Evolutionary conservation across 1,139 yeast species (phyloP).

Genomic region (Wickerhamomyces sp.): DNA sequence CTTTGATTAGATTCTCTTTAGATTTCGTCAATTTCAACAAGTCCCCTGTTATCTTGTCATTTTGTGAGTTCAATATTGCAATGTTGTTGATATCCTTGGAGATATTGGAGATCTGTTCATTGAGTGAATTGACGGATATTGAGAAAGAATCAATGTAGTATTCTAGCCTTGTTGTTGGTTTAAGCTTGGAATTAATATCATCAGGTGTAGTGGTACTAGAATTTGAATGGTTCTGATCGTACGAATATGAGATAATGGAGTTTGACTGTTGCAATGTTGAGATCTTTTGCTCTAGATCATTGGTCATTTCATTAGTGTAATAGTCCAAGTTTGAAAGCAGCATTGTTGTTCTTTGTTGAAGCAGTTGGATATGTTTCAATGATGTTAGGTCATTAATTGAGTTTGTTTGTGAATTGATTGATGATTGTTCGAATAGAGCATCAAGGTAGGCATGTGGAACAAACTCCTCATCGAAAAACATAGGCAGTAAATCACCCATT

Average conservation of each 20-base stretch:
- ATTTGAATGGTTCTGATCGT: slow-evolving; percentile 7
- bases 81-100: background rate
- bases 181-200: slow-evolving; percentile 15
- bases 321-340: slow-evolving; percentile 57
- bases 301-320: slow-evolving; percentile 51
- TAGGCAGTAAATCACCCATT: slow-evolving; percentile 32
- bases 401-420: slow-evolving; percentile 1
- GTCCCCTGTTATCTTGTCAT: slow-evolving; percentile 26
- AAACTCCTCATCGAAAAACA: slow-evolving; percentile 44
- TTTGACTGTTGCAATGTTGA: slow-evolving; percentile 38
- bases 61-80: background rate
- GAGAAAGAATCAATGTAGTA: slow-evolving; percentile 58
- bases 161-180: slow-evolving; percentile 49
- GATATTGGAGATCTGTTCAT: slow-evolving; percentile 38
- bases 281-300: slow-evolving; percentile 45
- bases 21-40: slow-evolving; percentile 40
- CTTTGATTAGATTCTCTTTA: slow-evolving; percentile 40
- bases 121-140: slow-evolving; percentile 50
- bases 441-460: slow-evolving; percentile 47
- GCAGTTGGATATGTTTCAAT: slow-evolving; percentile 25
- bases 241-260: slow-evolving; percentile 32
- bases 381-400: slow-evolving; percentile 18
- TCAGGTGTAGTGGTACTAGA: background rate
- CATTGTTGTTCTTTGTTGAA: slow-evolving; percentile 34
- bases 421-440: slow-evolving; percentile 31